These are phyloP conservation scores for Blastocystis sp. DNA, from an alignment of 352 stramenopile species.

Conservation along the genomic window DNA sequence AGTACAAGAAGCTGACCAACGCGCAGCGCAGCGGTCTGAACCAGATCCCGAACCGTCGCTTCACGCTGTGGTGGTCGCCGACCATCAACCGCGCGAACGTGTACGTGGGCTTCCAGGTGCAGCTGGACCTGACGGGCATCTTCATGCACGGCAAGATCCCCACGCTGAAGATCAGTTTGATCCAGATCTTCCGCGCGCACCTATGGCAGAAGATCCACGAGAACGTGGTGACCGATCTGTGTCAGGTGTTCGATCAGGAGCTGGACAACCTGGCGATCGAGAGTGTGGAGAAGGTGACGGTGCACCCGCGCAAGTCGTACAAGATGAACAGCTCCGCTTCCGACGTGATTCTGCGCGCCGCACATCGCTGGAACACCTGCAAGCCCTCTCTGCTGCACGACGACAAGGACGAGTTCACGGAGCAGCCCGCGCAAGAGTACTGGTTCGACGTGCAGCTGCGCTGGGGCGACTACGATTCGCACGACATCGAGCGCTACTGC, in stretches of 20 bases:
- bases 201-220: slow-evolving; percentile 99
- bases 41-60: slow-evolving; percentile 99
- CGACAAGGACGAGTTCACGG: slow-evolving; percentile 89
- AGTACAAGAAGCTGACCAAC: slow-evolving; percentile 99
- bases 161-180: slow-evolving; percentile 96
- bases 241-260: slow-evolving; percentile 97
- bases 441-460: slow-evolving; percentile 99
- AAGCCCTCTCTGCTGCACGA: slow-evolving; percentile 86
- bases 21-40: slow-evolving; percentile 97
- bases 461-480: slow-evolving; percentile 99
- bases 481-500: slow-evolving; percentile 98
- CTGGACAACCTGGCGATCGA: slow-evolving; percentile 97
- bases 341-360: slow-evolving; percentile 95
- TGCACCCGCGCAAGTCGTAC: slow-evolving; percentile 98
- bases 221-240: slow-evolving; percentile 77
- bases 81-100: slow-evolving; percentile 99
- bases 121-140: slow-evolving; percentile 98
- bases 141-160: slow-evolving; percentile 99
- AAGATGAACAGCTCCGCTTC: slow-evolving; percentile 99
- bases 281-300: slow-evolving; percentile 99
- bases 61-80: slow-evolving; percentile 99
- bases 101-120: slow-evolving; percentile 99
- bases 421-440: slow-evolving; percentile 97
- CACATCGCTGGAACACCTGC: slow-evolving; percentile 94
- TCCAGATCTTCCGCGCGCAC: slow-evolving; percentile 93